A percentile compares a stretch with the other conserved stretches of the same genome.
Evolutionary conservation across 192 early-diverging fungal genomes (phyloP).

Genomic region (Coemansia sp.): DNA sequence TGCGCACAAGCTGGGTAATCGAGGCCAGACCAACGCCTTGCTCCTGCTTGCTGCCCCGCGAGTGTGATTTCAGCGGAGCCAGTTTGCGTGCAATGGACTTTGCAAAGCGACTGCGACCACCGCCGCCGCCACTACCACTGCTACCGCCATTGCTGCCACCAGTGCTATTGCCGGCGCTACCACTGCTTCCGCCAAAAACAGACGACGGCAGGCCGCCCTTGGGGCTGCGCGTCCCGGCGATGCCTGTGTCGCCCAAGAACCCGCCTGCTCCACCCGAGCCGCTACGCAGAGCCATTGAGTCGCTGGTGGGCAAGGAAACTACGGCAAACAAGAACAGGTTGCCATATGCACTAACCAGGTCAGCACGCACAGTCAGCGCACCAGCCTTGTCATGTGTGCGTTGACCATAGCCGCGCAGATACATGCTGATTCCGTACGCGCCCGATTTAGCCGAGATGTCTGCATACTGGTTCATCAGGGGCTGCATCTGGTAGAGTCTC

Average conservation of each 20-base stretch:
- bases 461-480: conserved; percentile 49
- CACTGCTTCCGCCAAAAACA: conserved; percentile 3
- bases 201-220: neutral
- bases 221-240: conserved; percentile 16
- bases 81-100: conserved; percentile 48
- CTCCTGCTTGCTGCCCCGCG: conserved; percentile 39
- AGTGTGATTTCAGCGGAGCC: conserved; percentile 37
- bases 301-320: conserved; percentile 27
- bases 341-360: conserved; percentile 32
- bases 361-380: conserved; percentile 5
- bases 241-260: conserved; percentile 6
- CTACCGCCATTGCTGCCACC: neutral
- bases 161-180: neutral
- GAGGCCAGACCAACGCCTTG: conserved; percentile 40
- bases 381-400: conserved; percentile 11
- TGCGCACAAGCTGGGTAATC: conserved; percentile 46
- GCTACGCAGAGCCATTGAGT: conserved; percentile 1
- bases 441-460: conserved; percentile 28
- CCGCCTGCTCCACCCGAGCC: conserved; percentile 1
- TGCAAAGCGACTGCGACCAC: conserved; percentile 37
- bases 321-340: conserved; percentile 40
- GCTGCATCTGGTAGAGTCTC: conserved; percentile 50
- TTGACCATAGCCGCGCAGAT: conserved; percentile 10
- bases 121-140: conserved; percentile 1
- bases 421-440: conserved; percentile 2